Conservation (phyloP, 1,139 yeast genomes). For the Meyerozyma guilliermondii region DNA sequence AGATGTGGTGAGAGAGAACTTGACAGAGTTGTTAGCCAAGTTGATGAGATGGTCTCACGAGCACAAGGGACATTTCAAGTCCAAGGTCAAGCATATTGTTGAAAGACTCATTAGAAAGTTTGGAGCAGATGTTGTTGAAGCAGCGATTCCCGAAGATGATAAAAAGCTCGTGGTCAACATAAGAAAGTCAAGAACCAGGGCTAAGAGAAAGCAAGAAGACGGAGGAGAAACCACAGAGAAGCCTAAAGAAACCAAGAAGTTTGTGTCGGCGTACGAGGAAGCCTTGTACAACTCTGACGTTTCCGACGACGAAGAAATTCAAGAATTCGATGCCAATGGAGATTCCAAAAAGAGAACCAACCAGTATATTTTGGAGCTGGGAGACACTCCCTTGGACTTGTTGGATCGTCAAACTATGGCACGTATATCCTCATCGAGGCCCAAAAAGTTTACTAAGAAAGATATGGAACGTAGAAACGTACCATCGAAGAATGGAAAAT, state of each 20-base stretch:
- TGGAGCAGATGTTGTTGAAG: constrained; percentile 76
- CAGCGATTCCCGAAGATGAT: constrained; percentile 84
- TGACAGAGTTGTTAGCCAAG: constrained; percentile 61
- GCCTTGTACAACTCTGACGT: constrained; percentile 62
- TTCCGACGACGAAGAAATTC: constrained; percentile 40
- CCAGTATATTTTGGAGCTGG: constrained; percentile 72
- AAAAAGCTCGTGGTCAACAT: constrained; percentile 76
- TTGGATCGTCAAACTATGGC: constrained; percentile 81
- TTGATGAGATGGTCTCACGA: constrained; percentile 93
- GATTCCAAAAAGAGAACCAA: constrained; percentile 31
- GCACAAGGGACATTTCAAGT: constrained; percentile 90
- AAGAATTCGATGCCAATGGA: constrained; percentile 17
- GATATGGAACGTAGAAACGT: constrained; percentile 16
- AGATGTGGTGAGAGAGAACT: constrained; percentile 64
- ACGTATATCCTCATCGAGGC: constrained; percentile 82
- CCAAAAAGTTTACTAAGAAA: constrained; percentile 49
- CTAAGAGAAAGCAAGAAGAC: constrained; percentile 62
- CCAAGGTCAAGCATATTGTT: constrained; percentile 85
- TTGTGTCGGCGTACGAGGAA: constrained; percentile 82
- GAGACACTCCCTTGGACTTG: constrained; percentile 83
- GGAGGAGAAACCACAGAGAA: constrained; percentile 21
- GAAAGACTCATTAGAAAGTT: constrained; percentile 88
- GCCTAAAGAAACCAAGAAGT: constrained; percentile 37
- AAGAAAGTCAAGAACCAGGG: constrained; percentile 79
- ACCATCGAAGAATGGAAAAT: constrained; percentile 41